These are phyloP conservation scores for Kluyveromyces sp. DNA, from an alignment of 1,139 yeast species.

Conservation along the genomic window DNA sequence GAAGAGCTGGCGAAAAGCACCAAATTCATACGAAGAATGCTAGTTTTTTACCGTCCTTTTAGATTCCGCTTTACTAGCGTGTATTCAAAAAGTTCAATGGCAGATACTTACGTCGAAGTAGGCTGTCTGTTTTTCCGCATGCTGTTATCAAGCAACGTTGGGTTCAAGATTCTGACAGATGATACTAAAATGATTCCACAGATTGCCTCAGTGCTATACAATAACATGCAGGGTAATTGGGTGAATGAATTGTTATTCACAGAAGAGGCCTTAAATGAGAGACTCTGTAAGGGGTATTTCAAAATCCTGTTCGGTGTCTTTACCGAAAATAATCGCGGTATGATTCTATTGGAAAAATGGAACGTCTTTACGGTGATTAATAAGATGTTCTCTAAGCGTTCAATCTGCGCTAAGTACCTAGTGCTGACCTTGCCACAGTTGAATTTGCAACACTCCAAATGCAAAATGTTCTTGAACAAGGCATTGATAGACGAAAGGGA, in stretches of 20 bases:
- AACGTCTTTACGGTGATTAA: slow-evolving; percentile 74
- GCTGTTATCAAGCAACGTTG: slow-evolving; percentile 56
- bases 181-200: slow-evolving; percentile 79
- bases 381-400: slow-evolving; percentile 56
- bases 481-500: slow-evolving; percentile 52
- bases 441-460: slow-evolving; percentile 57
- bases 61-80: slow-evolving; percentile 74
- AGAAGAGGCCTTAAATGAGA: slow-evolving; percentile 48
- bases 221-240: slow-evolving; percentile 45
- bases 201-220: slow-evolving; percentile 80
- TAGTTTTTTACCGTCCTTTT: slow-evolving; percentile 88
- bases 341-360: slow-evolving; percentile 69
- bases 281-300: slow-evolving; percentile 72
- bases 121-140: slow-evolving; percentile 70
- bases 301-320: slow-evolving; percentile 62
- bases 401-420: slow-evolving; percentile 51
- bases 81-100: slow-evolving; percentile 43
- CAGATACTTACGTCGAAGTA: slow-evolving; percentile 49
- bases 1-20: slow-evolving; percentile 77
- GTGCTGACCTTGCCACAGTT: slow-evolving; percentile 51
- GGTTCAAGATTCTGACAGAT: slow-evolving; percentile 53
- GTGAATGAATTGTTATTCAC: slow-evolving; percentile 67
- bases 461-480: slow-evolving; percentile 59
- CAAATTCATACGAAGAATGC: slow-evolving; percentile 73
- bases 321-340: slow-evolving; percentile 53